Percentiles rank a stretch among this genome's conserved stretches.
These are phyloP conservation scores for Fusarium virguliforme DNA, from an alignment of 2,329 filamentous ascomycete genomes.

Conservation along the genomic window DNA sequence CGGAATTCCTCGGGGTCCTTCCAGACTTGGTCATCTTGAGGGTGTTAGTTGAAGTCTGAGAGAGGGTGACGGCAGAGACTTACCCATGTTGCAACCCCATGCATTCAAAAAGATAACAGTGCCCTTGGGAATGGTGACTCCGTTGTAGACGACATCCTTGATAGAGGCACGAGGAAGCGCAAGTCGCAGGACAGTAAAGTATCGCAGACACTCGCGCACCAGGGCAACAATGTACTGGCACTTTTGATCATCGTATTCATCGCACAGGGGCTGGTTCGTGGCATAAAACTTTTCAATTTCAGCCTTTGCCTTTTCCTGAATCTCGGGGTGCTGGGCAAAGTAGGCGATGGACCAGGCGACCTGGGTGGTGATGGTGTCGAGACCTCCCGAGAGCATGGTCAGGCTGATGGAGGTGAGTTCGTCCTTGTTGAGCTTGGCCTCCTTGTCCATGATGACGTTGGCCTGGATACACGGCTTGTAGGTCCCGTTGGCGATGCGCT, in stretches of 20 bases:
- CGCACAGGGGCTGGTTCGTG: constrained; percentile 70
- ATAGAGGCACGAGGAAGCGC: constrained; percentile 75
- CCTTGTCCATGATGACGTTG: constrained; percentile 76
- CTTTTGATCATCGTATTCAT: constrained; percentile 74
- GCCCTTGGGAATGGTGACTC: constrained; percentile 72
- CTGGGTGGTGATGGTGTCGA: constrained; percentile 77
- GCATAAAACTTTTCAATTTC: constrained; percentile 71
- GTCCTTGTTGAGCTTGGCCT: constrained; percentile 73
- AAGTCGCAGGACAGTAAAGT: constrained; percentile 75
- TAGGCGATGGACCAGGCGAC: constrained; percentile 77
- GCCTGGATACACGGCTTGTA: constrained; percentile 78
- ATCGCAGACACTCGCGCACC: constrained; percentile 74
- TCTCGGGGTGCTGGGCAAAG: constrained; percentile 71
- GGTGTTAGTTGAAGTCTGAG: neutral
- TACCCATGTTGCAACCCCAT: constrained; percentile 80
- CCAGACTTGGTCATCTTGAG: constrained; percentile 41
- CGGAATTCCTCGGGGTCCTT: constrained; percentile 71
- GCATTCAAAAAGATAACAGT: constrained; percentile 77
- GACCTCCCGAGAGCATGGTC: constrained; percentile 78
- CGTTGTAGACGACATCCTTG: constrained; percentile 72
- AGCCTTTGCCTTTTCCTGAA: constrained; percentile 72
- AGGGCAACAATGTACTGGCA: constrained; percentile 76
- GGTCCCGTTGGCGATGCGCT: constrained; percentile 72
- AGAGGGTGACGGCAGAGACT: constrained; percentile 32
- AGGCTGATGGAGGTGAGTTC: constrained; percentile 77